Evolutionary conservation across 2,329 filamentous ascomycete genomes (phyloP), one percentile per base, ranked within the genome.

Genomic region (Neofusicoccum sp.): DNA sequence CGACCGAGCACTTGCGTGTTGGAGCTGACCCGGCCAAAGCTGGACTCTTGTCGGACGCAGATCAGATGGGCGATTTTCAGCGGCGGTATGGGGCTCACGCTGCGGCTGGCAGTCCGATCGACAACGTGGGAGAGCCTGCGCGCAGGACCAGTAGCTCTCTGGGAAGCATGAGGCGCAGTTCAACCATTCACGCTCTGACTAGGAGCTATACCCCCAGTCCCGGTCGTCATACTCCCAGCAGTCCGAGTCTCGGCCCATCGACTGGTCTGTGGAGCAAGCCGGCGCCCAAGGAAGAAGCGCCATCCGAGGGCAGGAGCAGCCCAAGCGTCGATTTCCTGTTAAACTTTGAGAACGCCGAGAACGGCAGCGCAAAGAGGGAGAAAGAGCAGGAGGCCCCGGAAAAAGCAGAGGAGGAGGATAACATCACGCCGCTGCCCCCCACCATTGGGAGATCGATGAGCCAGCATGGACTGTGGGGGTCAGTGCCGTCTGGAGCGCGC

Each of bases 1-100:
- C 85, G 59, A 88, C 86, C 0, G 89, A 93, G 33, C 90, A 95
- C 69, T 76, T 93, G 2, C 82, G 86, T 5, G 77, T 82, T 1
- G 79, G 79, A 1, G 72, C 72, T 6, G 76, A 80, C 62, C 77
- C 78, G 5, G 68, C 74, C 9, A 71, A 68, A 44, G 65, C 67
- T 58, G 64, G 38, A 58, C 63, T 20, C 16, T 28, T 60, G 12
- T 36, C 59, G 6, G 48, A 53, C 9, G 40, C 14, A 16, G 51
- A 56, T 14, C 51, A 56, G 28, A 56, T 56, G 36, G 24, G 51
- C 30, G 51, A 56, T 33, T 43, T 56, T n/a, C 20, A 28, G 14
- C 51, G 68, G 28, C 64, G 70, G 11, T 68, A 67, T 33, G 63
- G 58, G 16, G 63, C 66, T 16, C 63, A 68, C 2, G 68, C 68